These are phyloP conservation scores for Neofusicoccum ribis DNA, from an alignment of 2,329 filamentous ascomycete genomes.

Conservation along the genomic window DNA sequence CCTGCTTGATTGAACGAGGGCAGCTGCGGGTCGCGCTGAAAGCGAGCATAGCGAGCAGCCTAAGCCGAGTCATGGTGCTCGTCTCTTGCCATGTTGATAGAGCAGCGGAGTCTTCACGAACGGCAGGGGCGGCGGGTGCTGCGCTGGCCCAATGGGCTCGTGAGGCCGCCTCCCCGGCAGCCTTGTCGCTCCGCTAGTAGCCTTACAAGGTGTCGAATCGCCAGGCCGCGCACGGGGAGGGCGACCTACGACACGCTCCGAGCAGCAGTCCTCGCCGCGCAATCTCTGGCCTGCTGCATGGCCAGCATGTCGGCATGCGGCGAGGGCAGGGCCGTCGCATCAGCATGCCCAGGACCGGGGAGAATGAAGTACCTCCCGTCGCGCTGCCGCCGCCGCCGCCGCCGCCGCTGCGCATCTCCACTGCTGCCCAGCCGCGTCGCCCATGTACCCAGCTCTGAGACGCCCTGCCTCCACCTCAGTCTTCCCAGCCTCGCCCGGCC, in stretches of 20 bases:
- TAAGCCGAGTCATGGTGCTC: slow-evolving; percentile 11
- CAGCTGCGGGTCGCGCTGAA: slow-evolving; percentile 1
- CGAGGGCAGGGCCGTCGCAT: background rate
- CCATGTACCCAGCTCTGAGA: slow-evolving; percentile 13
- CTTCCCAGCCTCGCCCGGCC: background rate
- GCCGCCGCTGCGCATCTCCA: background rate
- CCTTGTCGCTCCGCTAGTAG: slow-evolving; percentile 7
- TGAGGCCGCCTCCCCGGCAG: slow-evolving; percentile 5
- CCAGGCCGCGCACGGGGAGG: background rate
- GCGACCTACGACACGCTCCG: slow-evolving; percentile 12
- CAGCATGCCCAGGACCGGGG: background rate
- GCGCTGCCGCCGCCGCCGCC: background rate
- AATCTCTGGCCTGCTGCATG: background rate
- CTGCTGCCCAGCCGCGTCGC: slow-evolving; percentile 10
- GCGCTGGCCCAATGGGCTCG: slow-evolving; percentile 19
- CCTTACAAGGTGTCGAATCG: slow-evolving; percentile 17
- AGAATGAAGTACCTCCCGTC: slow-evolving; percentile 11
- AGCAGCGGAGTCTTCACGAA: slow-evolving; percentile 1
- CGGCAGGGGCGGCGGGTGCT: slow-evolving; percentile 10
- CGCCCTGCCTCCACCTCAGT: slow-evolving; percentile 4
- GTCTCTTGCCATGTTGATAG: slow-evolving; percentile 2
- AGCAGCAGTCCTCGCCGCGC: background rate
- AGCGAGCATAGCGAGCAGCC: background rate
- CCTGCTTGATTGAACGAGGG: slow-evolving; percentile 12
- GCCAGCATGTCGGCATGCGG: background rate